Evolutionary conservation across 805 yeast species (phyloP).

Genomic region (Candida xiaguanensis): DNA sequence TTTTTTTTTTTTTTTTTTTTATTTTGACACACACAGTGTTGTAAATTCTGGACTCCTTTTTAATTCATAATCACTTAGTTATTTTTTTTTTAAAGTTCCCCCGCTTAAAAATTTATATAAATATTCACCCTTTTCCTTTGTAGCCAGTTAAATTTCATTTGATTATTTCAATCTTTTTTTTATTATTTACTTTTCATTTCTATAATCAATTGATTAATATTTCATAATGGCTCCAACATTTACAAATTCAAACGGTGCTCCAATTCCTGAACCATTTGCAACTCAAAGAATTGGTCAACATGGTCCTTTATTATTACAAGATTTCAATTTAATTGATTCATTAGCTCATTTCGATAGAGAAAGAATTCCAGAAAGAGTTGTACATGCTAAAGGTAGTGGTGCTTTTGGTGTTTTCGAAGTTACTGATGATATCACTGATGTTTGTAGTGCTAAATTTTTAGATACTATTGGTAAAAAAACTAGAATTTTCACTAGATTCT

Average conservation of each 20-base stretch:
- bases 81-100: not conserved
- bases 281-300: slow-evolving; percentile 71
- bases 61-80: slow-evolving; percentile 2
- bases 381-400: slow-evolving; percentile 92
- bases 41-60: slow-evolving; percentile 2
- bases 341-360: slow-evolving; percentile 87
- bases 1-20: no score
- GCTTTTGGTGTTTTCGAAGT: slow-evolving; percentile 85
- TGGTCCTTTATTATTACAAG: slow-evolving; percentile 81
- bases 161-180: not conserved
- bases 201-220: not conserved
- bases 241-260: slow-evolving; percentile 73
- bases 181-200: not conserved
- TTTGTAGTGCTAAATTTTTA: slow-evolving; percentile 68
- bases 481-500: slow-evolving; percentile 67
- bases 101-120: not conserved
- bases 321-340: slow-evolving; percentile 74
- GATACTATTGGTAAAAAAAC: slow-evolving; percentile 77
- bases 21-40: not conserved
- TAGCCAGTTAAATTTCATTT: not conserved
- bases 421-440: slow-evolving; percentile 77
- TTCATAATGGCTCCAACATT: slow-evolving; percentile 50
- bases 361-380: slow-evolving; percentile 89
- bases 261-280: slow-evolving; percentile 73
- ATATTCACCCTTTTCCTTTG: slow-evolving; percentile 1